These are phyloP conservation scores for Hebeloma cylindrosporum DNA, from an alignment of 768 basidiomycete species.

Conservation along the genomic window DNA sequence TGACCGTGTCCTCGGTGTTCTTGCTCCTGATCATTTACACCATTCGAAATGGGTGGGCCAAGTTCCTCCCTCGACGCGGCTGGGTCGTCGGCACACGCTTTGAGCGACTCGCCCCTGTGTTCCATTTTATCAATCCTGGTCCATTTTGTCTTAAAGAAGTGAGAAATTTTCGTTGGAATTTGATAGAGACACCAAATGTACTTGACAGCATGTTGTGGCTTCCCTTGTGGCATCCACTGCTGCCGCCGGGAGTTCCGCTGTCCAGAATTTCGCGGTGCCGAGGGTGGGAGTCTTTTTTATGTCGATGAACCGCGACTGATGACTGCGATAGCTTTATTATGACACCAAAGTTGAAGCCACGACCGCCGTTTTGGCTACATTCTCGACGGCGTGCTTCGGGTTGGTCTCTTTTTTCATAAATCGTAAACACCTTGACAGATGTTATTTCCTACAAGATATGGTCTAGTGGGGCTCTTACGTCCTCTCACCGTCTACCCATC, in stretches of 20 bases:
- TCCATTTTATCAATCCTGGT: conserved; percentile 57
- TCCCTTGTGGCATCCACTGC: conserved; percentile 59
- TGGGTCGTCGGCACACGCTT: conserved; percentile 46
- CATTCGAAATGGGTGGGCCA: conserved; percentile 51
- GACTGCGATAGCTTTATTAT: conserved; percentile 54
- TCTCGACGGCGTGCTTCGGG: conserved; percentile 66
- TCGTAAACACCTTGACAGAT: not conserved
- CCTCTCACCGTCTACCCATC: conserved; percentile 60
- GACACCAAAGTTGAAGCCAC: conserved; percentile 52
- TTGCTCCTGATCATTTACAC: conserved; percentile 54
- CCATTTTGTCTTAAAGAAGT: conserved; percentile 62
- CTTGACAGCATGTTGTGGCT: conserved; percentile 52
- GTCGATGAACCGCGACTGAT: no score
- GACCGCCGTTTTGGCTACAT: conserved; percentile 60
- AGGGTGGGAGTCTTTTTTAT: conserved; percentile 32
- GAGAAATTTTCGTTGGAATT: no score
- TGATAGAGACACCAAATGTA: no score
- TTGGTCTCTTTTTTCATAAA: conserved; percentile 23
- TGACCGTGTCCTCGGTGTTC: conserved; percentile 55
- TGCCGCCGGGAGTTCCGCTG: conserved; percentile 50
- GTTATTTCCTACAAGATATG: conserved; percentile 40
- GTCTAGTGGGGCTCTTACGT: conserved; percentile 57
- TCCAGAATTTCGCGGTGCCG: conserved; percentile 63
- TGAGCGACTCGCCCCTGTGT: conserved; percentile 36
- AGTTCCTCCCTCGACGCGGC: conserved; percentile 41